These are phyloP conservation scores for Penicillium polonicum DNA, from an alignment of 2,329 filamentous ascomycete species.

Conservation along the genomic window DNA sequence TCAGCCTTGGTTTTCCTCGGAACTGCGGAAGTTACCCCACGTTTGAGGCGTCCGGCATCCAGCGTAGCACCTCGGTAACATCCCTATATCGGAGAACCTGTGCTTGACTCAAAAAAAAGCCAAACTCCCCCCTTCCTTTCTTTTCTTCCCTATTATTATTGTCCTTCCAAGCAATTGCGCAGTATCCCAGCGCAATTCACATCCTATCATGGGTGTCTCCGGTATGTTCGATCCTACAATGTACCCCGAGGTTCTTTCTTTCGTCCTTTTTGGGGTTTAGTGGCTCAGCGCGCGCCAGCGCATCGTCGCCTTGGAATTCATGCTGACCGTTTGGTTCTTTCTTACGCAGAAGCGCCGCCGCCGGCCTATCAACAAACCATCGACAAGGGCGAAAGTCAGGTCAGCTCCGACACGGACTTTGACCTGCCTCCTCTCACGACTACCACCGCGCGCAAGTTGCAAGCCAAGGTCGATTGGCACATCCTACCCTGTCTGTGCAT, in stretches of 20 bases:
- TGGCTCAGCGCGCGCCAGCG: background rate
- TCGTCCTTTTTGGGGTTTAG: background rate
- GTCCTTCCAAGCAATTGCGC: background rate
- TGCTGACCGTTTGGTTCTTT: constrained; percentile 10
- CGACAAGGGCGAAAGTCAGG: constrained; percentile 25
- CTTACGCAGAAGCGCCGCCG: background rate
- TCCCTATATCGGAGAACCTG: background rate
- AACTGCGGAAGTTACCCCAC: background rate
- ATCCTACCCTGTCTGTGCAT: constrained; percentile 72
- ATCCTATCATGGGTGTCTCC: constrained; percentile 15
- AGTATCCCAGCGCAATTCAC: background rate
- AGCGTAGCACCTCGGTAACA: background rate
- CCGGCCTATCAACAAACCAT: constrained; percentile 3
- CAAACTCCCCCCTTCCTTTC: background rate
- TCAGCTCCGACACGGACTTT: constrained; percentile 12
- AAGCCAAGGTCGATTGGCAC: constrained; percentile 68
- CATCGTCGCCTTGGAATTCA: background rate
- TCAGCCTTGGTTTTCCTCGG: background rate
- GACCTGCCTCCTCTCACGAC: constrained; percentile 34
- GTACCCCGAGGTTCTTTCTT: background rate
- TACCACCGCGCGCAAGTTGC: constrained; percentile 59
- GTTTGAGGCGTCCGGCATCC: background rate
- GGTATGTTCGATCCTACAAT: constrained; percentile 7
- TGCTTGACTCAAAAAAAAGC: background rate
- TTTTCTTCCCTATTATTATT: background rate